Conservation (phyloP, 805 yeast genomes). For the Yamadazyma paraphyllophila region DNA sequence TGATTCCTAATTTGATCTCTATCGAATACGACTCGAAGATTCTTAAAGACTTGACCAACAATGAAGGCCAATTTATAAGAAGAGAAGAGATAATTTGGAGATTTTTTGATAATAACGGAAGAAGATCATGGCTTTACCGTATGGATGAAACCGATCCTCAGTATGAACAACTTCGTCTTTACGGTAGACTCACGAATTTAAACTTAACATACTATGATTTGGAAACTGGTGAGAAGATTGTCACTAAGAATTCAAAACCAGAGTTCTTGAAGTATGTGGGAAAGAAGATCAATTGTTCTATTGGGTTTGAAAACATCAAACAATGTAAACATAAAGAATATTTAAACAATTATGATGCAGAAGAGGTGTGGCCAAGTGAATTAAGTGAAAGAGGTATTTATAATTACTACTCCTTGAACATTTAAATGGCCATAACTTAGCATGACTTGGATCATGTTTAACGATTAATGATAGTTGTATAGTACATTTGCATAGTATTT, state of each 20-base stretch:
- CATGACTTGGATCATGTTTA: background rate
- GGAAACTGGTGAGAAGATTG: constrained; percentile 60
- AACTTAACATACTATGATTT: constrained; percentile 58
- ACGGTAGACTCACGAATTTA: constrained; percentile 20
- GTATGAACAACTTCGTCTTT: constrained; percentile 23
- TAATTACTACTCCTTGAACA: constrained; percentile 55
- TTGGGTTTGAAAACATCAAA: constrained; percentile 46
- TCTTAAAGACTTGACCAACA: constrained; percentile 46
- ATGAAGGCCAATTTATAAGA: constrained; percentile 35
- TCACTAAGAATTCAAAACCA: constrained; percentile 45
- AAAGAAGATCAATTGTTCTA: constrained; percentile 53
- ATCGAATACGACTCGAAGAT: constrained; percentile 64
- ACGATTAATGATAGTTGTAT: constrained; percentile 4
- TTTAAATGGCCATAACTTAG: constrained; percentile 12
- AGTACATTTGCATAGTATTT: background rate
- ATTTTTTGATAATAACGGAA: constrained; percentile 60
- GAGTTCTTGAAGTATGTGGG: constrained; percentile 52
- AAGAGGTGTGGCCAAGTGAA: constrained; percentile 51
- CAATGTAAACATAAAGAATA: constrained; percentile 30
- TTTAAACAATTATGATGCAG: constrained; percentile 27
- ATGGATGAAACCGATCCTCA: constrained; percentile 30
- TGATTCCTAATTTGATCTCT: constrained; percentile 45
- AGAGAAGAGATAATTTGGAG: constrained; percentile 44
- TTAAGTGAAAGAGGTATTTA: constrained; percentile 54
- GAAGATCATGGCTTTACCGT: constrained; percentile 79